Base-by-base conservation (phyloP, 805 yeast species). In the Kluyveromyces aestuarii region DNA sequence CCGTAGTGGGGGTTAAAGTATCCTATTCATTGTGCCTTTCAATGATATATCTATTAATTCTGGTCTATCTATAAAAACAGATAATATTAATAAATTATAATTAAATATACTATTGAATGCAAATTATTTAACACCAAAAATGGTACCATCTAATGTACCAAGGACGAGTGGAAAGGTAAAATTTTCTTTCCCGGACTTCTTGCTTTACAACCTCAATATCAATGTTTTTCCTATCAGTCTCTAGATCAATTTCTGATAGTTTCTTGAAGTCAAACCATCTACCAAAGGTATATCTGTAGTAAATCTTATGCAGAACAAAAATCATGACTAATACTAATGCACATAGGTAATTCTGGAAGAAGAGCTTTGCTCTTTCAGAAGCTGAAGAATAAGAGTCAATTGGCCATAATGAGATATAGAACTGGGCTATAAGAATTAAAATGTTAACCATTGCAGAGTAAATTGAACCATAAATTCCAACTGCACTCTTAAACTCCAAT, bases 351-450 rank as follows among this genome's bases (percentile, higher is more conserved):
- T 73, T 66, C 61, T 72, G 68, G 70, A 82, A 82, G 69, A 82
- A 82, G 25, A 52, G 60, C 41, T 63, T 58, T 16, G 81, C 79
- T 55, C 66, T 64, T 40, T 76, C 71, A 10, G 62, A 37, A 5
- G 66, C 53, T n/a, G 48, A 40, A 10, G 42, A 41, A 46, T 57
- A 54, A 17, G 55, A 71, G 7, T 76, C 76, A 44, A 77, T 60
- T 45, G 88, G 89, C 72, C 71, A 83, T 45, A 82, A 67, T 2
- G 87, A 84, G 51, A 77, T 68, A 83, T 87, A 83, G 72, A 83
- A 82, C 66, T 82, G 86, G 36, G 84, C 81, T 46, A 75, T 67
- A 48, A 83, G 67, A 50, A 83, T 77, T 50, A 79, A 65, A 38
- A 69, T 44, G 62, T 78, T 80, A 49, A 84, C 63, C 8, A 62